phyloP scores from a whole-genome alignment of 176 grass and related monocot genomes.

The Tillandsia leiboldiana region DNA sequence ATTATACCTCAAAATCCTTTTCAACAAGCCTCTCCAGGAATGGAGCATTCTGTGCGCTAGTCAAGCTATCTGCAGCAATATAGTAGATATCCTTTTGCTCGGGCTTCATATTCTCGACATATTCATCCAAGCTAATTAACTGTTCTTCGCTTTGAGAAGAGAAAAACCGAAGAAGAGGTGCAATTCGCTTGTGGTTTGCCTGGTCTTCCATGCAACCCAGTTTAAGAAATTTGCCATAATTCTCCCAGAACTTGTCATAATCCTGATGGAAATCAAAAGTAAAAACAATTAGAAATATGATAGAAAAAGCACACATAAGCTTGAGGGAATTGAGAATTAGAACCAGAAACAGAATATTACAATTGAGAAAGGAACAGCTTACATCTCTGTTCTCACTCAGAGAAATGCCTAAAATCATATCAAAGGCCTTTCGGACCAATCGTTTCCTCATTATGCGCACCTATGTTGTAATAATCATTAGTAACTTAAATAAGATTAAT shows the following conservation, averaged over 20 bases:
- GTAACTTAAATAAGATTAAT: neutral
- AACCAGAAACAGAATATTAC: neutral
- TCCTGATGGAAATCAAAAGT: conserved; percentile 39
- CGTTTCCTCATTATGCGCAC: conserved; percentile 98
- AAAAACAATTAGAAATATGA: neutral
- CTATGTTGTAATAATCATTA: conserved; percentile 19
- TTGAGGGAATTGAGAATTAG: neutral
- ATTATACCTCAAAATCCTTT: conserved; percentile 78
- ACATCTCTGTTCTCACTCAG: conserved; percentile 94
- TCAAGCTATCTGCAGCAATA: conserved; percentile 78
- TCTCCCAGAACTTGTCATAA: conserved; percentile 97
- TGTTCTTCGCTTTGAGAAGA: conserved; percentile 87
- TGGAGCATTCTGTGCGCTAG: conserved; percentile 83
- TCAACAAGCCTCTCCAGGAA: conserved; percentile 80
- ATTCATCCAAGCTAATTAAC: conserved; percentile 93
- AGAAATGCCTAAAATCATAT: conserved; percentile 98
- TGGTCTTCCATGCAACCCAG: conserved; percentile 85
- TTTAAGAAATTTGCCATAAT: conserved; percentile 87
- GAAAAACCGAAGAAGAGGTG: conserved; percentile 90
- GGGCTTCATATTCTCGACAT: conserved; percentile 96
- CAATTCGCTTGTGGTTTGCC: conserved; percentile 88
- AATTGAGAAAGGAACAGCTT: conserved; percentile 17
- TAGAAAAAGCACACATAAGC: neutral
- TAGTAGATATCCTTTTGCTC: conserved; percentile 92
- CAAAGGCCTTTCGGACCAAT: conserved; percentile 83